Evolutionary conservation across 345 rosid genomes (phyloP), one percentile per base, ranked within the genome.

Genomic region (Eucalyptus microcorys): DNA sequence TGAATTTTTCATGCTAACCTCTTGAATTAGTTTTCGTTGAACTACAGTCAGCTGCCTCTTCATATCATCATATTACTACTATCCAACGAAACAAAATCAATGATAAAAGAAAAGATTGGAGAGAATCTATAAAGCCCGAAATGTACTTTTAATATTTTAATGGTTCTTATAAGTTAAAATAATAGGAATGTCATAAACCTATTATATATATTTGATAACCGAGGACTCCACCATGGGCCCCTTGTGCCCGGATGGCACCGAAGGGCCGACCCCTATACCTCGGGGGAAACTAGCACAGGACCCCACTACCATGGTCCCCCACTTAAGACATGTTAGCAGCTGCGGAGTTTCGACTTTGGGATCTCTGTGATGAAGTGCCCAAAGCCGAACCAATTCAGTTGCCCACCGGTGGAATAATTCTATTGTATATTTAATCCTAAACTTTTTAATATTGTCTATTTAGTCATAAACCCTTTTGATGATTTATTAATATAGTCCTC

Each of bases 121-220:
- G 61, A 55, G 61, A 55, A 55, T 22, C 27, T 55, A 22, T 22
- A 55, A 21, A 22, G 79, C 81, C 81, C 24, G 5, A 5, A 8
- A 71, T 71, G 81, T 2, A 17, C 26, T 71, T 19, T 37, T 71
- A 19, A 37, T 71, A 19, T 37, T 21, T 6, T 19, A 17, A 37
- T 71, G 81, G 7, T 71, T 71, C 81, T 37, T 37, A 10, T 37
- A 5, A 34, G 57, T 52, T 52, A 52, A 7, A 52, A 68, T 1
- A 3, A 4, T 32, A 34, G 13, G 11, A 68, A 34, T 8, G 4
- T 32, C 42, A 17, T 68, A 0, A 68, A 68, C 0, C 4, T 5
- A 68, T 17, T 34, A 4, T 32, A 4, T 3, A 71, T 37, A n/a
- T n/a, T n/a, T n/a, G n/a, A n/a, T n/a, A n/a, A n/a, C n/a, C n/a